phyloP scores from a whole-genome alignment of 305 asterid species.

The Withania somnifera region DNA sequence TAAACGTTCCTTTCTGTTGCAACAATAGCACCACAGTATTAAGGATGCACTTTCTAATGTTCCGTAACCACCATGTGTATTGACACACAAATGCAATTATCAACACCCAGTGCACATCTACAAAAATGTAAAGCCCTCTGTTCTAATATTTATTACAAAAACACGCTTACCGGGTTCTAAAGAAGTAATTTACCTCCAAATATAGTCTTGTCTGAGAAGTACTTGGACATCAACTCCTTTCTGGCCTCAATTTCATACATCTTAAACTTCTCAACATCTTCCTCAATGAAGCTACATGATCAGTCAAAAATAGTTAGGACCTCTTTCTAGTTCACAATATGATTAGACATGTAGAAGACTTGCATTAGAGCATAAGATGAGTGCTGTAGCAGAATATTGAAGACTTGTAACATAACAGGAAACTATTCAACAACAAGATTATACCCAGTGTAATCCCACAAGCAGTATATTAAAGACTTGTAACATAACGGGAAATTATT shows the following conservation, averaged over 20 bases:
- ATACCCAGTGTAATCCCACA: neutral
- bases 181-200: conserved; percentile 55
- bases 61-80: neutral
- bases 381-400: neutral
- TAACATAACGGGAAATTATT: neutral
- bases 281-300: conserved; percentile 38
- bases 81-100: neutral
- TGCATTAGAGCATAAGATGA: neutral
- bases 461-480: neutral
- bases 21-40: neutral
- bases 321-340: neutral
- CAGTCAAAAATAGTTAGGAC: neutral
- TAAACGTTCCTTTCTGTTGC: neutral
- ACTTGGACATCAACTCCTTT: conserved; percentile 51
- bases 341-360: neutral
- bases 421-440: neutral
- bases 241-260: conserved; percentile 49
- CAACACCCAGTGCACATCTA: neutral
- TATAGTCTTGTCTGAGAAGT: conserved; percentile 73
- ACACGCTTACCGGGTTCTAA: neutral
- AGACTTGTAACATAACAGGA: neutral
- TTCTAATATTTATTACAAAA: neutral
- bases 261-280: conserved; percentile 41
- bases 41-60: neutral
- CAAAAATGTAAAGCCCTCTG: neutral